phyloP scores from a whole-genome alignment of 768 basidiomycete species.

The Lactifluus volemus region DNA sequence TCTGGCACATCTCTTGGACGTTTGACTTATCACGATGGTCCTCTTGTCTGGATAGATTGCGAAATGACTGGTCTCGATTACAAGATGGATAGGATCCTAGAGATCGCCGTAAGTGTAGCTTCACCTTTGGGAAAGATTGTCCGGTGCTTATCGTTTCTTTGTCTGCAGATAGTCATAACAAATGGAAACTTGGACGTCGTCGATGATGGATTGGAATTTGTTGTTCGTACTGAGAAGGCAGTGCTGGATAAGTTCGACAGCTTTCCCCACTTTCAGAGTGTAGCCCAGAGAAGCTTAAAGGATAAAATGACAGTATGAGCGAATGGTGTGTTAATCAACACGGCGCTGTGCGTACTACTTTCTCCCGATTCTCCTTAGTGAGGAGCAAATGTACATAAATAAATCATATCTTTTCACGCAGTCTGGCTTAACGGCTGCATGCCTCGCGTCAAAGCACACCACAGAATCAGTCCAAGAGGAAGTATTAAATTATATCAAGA shows the following conservation, averaged over 20 bases:
- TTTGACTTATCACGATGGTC: constrained; percentile 41
- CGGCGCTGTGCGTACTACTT: constrained; percentile 42
- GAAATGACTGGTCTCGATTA: constrained; percentile 79
- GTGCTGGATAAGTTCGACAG: constrained; percentile 54
- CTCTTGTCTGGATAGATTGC: constrained; percentile 79
- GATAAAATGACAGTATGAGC: constrained; percentile 52
- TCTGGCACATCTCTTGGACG: neutral
- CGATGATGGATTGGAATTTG: constrained; percentile 70
- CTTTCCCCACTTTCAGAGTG: neutral
- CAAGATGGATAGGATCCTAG: constrained; percentile 60
- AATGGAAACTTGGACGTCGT: constrained; percentile 74
- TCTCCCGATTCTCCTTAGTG: neutral
- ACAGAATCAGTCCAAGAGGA: constrained; percentile 48
- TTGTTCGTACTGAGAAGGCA: constrained; percentile 64
- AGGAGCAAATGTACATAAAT: neutral
- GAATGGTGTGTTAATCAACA: constrained; percentile 85
- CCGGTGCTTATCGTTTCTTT: neutral
- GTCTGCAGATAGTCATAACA: constrained; percentile 69
- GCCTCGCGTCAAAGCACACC: constrained; percentile 60
- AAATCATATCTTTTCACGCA: constrained; percentile 24
- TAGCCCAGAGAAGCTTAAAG: neutral
- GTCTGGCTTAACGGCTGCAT: constrained; percentile 79
- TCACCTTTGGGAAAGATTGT: neutral
- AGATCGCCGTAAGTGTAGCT: constrained; percentile 56
- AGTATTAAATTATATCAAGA: constrained; percentile 72